Conservation (phyloP, 345 rosid genomes). For the Bruguiera sexangula region DNA sequence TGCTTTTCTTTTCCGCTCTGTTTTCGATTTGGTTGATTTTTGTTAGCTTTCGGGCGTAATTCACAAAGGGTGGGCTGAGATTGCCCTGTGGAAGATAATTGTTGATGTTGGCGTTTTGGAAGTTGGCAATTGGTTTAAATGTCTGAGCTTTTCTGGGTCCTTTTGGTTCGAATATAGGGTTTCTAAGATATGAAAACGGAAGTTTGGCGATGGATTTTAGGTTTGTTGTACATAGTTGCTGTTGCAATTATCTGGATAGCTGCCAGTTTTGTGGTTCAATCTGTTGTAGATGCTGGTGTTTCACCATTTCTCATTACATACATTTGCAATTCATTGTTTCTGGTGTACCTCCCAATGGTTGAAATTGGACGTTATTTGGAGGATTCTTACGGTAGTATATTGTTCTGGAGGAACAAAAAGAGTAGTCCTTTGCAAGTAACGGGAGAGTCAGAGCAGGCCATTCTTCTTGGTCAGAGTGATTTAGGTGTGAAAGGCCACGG, state of each 20-base stretch:
- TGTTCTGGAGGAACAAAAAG: slow-evolving; percentile 59
- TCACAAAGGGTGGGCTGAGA: too few relatives aligned
- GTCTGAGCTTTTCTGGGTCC: slow-evolving; percentile 15
- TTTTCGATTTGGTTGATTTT: too few relatives aligned
- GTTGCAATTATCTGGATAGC: slow-evolving; percentile 94
- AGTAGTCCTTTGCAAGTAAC: slow-evolving; percentile 33
- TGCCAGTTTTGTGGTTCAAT: slow-evolving; percentile 92
- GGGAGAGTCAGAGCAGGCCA: slow-evolving; percentile 65
- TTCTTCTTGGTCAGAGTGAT: slow-evolving; percentile 54
- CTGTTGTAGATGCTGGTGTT: slow-evolving; percentile 84
- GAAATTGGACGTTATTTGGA: slow-evolving; percentile 67
- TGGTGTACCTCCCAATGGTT: slow-evolving; percentile 72
- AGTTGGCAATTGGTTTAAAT: slow-evolving; percentile 9
- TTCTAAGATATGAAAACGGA: slow-evolving; percentile 44
- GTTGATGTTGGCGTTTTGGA: not conserved
- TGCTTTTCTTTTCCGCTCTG: too few relatives aligned
- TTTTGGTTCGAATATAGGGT: slow-evolving; percentile 17
- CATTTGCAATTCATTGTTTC: slow-evolving; percentile 88
- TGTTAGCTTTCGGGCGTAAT: too few relatives aligned
- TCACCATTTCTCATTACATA: slow-evolving; percentile 88
- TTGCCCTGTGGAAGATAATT: too few relatives aligned
- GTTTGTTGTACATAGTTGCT: slow-evolving; percentile 68
- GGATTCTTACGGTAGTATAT: slow-evolving; percentile 61
- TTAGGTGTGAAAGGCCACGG: slow-evolving; percentile 27
- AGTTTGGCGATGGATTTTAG: slow-evolving; percentile 72